Conservation (phyloP, 2,329 filamentous ascomycete genomes). For the Colletotrichum falcatum region DNA sequence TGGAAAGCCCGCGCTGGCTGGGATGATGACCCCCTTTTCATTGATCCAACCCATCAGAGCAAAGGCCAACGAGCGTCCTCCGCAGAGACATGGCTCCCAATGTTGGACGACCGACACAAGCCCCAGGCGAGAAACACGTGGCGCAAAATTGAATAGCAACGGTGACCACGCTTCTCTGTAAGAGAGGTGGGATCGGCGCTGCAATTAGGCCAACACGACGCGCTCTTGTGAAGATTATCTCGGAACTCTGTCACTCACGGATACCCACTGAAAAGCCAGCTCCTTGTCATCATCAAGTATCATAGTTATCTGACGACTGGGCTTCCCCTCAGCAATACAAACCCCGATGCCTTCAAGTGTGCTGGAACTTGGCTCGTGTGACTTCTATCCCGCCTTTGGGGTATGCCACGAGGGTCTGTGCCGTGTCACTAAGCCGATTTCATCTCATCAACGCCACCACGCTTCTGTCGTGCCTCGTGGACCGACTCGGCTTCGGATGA, state of each 20-base stretch:
- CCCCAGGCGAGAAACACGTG: neutral
- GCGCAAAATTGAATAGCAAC: neutral
- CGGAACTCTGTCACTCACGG: neutral
- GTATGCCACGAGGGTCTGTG: constrained; percentile 30
- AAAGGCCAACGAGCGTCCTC: neutral
- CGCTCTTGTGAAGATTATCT: neutral
- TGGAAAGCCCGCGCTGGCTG: too few species aligned
- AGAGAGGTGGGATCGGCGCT: neutral
- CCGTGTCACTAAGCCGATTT: constrained; percentile 15
- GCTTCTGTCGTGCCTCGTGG: constrained; percentile 11
- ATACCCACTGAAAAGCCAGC: neutral
- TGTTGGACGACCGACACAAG: neutral
- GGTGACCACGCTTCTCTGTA: neutral
- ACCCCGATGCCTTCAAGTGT: neutral
- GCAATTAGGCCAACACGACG: neutral
- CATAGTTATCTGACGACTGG: neutral
- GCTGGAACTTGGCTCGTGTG: constrained; percentile 1
- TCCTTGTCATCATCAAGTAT: neutral
- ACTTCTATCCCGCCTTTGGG: constrained; percentile 6
- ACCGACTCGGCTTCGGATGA: neutral
- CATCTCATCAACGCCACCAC: neutral
- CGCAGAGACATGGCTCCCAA: neutral
- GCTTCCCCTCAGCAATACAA: neutral
- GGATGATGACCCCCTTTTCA: neutral
- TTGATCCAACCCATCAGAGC: neutral